Conservation (phyloP, 2,329 filamentous ascomycete genomes). For the Neopestalotiopsis rosae region DNA sequence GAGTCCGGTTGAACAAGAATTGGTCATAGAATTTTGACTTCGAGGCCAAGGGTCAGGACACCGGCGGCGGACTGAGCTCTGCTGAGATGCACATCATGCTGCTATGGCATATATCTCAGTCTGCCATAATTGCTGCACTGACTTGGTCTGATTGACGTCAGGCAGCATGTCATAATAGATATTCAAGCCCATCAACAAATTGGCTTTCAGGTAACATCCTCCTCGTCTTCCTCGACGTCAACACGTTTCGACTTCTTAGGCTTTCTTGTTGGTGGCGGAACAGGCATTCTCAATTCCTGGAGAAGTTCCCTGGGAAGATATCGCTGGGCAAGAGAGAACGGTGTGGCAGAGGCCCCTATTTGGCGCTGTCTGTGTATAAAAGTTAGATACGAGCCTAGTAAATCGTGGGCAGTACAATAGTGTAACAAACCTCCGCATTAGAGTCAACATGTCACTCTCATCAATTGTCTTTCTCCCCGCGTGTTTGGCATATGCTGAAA, state of each 20-base stretch:
- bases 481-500: constrained; percentile 80
- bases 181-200: background rate
- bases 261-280: constrained; percentile 56
- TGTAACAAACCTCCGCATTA: constrained; percentile 78
- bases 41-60: background rate
- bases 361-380: constrained; percentile 71
- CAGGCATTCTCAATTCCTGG: constrained; percentile 79
- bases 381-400: constrained; percentile 24
- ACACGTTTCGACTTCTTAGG: constrained; percentile 42
- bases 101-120: background rate
- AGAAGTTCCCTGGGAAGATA: constrained; percentile 82
- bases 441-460: constrained; percentile 78
- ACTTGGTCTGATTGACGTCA: background rate
- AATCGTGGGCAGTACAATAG: constrained; percentile 25
- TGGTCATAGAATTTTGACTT: constrained; percentile 56
- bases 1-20: constrained; percentile 77
- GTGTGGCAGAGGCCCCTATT: constrained; percentile 71
- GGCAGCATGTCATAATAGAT: background rate
- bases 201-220: constrained; percentile 38
- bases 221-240: constrained; percentile 47
- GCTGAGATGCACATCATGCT: background rate
- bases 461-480: constrained; percentile 85
- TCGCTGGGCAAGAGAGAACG: constrained; percentile 85
- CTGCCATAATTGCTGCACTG: background rate
- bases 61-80: background rate